Conservation (phyloP, 1,284 basidiomycete genomes). For the Puccinia horiana region DNA sequence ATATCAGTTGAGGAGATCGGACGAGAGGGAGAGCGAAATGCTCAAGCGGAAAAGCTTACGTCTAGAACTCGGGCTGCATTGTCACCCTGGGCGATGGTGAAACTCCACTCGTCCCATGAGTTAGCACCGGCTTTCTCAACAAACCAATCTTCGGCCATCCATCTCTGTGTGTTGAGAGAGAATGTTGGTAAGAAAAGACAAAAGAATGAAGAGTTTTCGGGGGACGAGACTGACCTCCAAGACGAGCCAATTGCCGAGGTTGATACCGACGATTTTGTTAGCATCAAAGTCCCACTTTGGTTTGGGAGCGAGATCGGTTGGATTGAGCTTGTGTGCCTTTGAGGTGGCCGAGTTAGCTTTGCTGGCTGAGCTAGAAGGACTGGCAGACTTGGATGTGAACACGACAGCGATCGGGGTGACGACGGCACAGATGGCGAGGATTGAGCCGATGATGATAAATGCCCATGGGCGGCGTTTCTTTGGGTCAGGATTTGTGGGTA, state of each 20-base stretch:
- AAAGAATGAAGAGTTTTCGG: background rate
- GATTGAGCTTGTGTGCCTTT: slow-evolving; percentile 36
- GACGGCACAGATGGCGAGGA: slow-evolving; percentile 34
- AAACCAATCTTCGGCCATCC: slow-evolving; percentile 61
- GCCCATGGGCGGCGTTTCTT: slow-evolving; percentile 36
- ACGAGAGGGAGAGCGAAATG: no score
- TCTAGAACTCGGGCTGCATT: slow-evolving; percentile 41
- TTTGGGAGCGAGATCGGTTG: slow-evolving; percentile 52
- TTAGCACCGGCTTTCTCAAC: slow-evolving; percentile 56
- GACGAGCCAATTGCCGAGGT: slow-evolving; percentile 57
- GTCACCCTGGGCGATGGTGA: slow-evolving; percentile 56
- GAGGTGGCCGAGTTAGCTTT: background rate
- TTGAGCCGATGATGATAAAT: slow-evolving; percentile 18
- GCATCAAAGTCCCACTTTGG: slow-evolving; percentile 56
- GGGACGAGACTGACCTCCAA: slow-evolving; percentile 48
- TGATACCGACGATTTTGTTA: slow-evolving; percentile 57
- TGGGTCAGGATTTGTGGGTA: background rate
- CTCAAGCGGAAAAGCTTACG: no score
- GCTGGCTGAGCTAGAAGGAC: background rate
- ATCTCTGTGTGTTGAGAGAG: slow-evolving; percentile 53
- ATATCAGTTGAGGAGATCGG: background rate
- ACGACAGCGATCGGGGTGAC: slow-evolving; percentile 34
- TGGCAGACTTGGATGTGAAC: background rate
- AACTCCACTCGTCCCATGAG: slow-evolving; percentile 59
- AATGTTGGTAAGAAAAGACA: background rate